A percentile compares a stretch with the other conserved stretches of the same genome.
Conservation (phyloP, 1,139 yeast species). For the Chernovozyma sophiae-reginae region DNA sequence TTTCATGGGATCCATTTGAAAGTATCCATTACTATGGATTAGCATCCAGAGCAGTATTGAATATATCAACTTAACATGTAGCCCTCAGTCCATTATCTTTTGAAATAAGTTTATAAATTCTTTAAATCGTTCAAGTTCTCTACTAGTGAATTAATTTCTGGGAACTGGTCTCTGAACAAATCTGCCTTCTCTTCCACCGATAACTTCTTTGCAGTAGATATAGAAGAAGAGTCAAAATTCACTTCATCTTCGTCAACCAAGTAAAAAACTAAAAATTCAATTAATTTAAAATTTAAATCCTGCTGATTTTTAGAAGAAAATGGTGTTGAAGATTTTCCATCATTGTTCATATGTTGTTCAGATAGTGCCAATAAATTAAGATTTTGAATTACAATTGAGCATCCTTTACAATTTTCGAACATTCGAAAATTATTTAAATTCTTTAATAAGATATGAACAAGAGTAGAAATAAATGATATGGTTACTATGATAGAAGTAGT, state of each 20-base stretch:
- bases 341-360: conserved; percentile 2
- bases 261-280: conserved; percentile 71
- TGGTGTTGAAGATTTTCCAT: conserved; percentile 2
- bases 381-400: conserved; percentile 46
- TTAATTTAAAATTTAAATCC: conserved; percentile 52
- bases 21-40: no score
- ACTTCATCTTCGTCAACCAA: conserved; percentile 57
- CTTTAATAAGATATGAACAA: conserved; percentile 59
- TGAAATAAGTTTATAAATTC: conserved; percentile 14
- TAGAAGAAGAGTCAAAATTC: conserved; percentile 13
- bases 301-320: conserved; percentile 27
- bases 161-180: conserved; percentile 44
- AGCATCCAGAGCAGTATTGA: no score
- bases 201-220: conserved; percentile 25
- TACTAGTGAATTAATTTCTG: conserved; percentile 40
- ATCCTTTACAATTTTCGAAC: conserved; percentile 61
- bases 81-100: no score
- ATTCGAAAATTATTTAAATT: conserved; percentile 53
- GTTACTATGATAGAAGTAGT: conserved; percentile 10
- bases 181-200: conserved; percentile 51
- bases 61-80: no score
- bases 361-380: conserved; percentile 16
- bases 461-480: conserved; percentile 41
- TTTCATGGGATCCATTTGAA: no score
- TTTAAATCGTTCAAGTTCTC: conserved; percentile 36